Evolutionary conservation across 176 grass and related monocot species (phyloP).

Genomic region (Aegilops umbellulata): DNA sequence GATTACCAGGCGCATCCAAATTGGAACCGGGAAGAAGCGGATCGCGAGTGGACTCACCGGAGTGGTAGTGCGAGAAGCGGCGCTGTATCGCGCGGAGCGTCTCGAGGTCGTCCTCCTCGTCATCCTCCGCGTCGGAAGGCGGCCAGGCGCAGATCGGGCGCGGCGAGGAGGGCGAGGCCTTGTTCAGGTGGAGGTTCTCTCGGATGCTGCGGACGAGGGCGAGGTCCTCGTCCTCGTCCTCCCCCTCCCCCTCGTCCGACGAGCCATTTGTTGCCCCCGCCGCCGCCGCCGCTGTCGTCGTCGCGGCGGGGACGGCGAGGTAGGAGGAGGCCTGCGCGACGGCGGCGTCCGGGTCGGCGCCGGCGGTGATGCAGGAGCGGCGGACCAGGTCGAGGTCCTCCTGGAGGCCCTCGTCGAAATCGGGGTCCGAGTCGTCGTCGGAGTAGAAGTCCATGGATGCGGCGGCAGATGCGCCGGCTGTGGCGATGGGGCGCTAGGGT

Average conservation of each 20-base stretch:
- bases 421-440: conserved; percentile 45
- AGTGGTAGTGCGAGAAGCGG: conserved; percentile 70
- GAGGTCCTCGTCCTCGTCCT: conserved; percentile 38
- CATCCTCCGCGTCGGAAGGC: conserved; percentile 52
- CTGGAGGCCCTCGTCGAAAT: conserved; percentile 47
- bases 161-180: conserved; percentile 29
- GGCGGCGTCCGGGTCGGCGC: conserved; percentile 40
- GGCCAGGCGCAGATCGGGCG: conserved; percentile 39
- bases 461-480: background rate
- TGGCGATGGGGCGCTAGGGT: background rate
- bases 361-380: conserved; percentile 57
- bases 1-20: conserved; percentile 4
- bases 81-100: conserved; percentile 80
- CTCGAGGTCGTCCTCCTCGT: conserved; percentile 72
- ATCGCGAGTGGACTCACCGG: conserved; percentile 35
- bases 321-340: conserved; percentile 22
- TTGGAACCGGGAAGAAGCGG: background rate
- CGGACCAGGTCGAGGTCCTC: conserved; percentile 70
- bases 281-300: background rate
- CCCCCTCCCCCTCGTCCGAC: conserved; percentile 20
- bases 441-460: conserved; percentile 49
- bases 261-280: background rate
- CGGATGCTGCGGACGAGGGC: conserved; percentile 61
- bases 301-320: background rate
- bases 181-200: conserved; percentile 46